Base-by-base conservation (phyloP, 2,329 filamentous ascomycete species). In the Arthrinium phaeospermum region DNA sequence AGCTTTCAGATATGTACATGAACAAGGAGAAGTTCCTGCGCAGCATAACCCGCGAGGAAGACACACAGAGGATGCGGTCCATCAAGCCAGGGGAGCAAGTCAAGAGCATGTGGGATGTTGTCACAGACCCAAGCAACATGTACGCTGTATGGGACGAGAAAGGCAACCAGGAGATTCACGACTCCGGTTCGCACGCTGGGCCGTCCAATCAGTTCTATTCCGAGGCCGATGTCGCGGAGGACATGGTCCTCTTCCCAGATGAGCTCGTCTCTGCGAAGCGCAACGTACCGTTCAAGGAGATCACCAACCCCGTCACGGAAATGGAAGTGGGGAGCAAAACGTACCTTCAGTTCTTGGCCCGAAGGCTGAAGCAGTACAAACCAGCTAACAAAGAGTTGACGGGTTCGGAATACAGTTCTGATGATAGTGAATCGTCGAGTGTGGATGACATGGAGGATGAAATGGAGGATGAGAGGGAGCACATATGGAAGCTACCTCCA, bases 171-270 rank as follows among this genome's bases (percentile, higher is more conserved):
- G 7, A 68, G 13, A 34, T 68, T 24, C 24, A n/a, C 34, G 67
- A 49, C 44, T 68, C 67, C 44, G 67, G 44, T 19, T 13, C 67
- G 16, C 67, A 68, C 24, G 44, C 24, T 0, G 24, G 45, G 19
- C 53, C 71, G 27, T 73, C 73, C 24, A 72, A 78, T 61, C 7
- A 69, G 14, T 77, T 77, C 61, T 80, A 80, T 67, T 80, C 75
- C 41, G 77, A 80, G 37, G 74, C 76, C 8, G 76, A 81, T 51
- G 76, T 72, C 12, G 79, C 74, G 6, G 79, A 81, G 71, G 78
- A 93, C 77, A 61, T 82, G 81, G 84, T 84, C 1, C 89, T 87
- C 37, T 87, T 91, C 8, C 89, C 90, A 76, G 87, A 89, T 64
- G 87, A 88, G 71, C 88, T 79, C 30, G 78, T 79, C 41, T 72